phyloP scores from a whole-genome alignment of 805 yeast species.

The Wickerhamiella parazyma region DNA sequence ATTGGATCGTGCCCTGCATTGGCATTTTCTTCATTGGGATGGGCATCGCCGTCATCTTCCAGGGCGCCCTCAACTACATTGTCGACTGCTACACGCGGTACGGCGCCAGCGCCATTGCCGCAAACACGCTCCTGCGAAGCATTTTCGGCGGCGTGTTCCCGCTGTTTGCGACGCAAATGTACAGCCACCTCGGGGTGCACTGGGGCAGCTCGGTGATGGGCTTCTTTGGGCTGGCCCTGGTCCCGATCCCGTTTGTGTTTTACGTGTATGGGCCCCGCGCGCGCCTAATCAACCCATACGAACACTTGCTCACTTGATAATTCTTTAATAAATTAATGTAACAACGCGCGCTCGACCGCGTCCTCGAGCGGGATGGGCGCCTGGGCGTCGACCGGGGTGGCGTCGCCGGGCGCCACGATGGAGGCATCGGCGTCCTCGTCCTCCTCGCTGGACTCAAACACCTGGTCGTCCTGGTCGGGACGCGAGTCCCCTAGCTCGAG shows the following conservation, averaged over 20 bases:
- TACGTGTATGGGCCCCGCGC: conserved; percentile 32
- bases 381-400: background rate
- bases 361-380: background rate
- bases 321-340: background rate
- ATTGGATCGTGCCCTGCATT: conserved; percentile 43
- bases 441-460: background rate
- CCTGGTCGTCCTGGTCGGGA: conserved; percentile 5
- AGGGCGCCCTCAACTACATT: conserved; percentile 47
- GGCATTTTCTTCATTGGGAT: conserved; percentile 39
- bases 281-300: conserved; percentile 16
- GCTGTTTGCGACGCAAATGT: conserved; percentile 50
- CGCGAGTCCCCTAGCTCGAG: conserved; percentile 17
- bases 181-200: conserved; percentile 32
- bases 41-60: conserved; percentile 45
- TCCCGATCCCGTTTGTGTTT: conserved; percentile 40
- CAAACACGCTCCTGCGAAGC: conserved; percentile 44
- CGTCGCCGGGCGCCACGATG: background rate
- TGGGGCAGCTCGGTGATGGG: conserved; percentile 45
- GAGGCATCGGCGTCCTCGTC: background rate
- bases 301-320: conserved; percentile 3
- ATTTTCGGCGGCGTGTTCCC: conserved; percentile 49
- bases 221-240: conserved; percentile 32
- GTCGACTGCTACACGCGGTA: conserved; percentile 46
- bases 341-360: background rate
- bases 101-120: conserved; percentile 55